These are phyloP conservation scores for Termitomyces heimii DNA, from an alignment of 768 basidiomycete species.

Conservation along the genomic window DNA sequence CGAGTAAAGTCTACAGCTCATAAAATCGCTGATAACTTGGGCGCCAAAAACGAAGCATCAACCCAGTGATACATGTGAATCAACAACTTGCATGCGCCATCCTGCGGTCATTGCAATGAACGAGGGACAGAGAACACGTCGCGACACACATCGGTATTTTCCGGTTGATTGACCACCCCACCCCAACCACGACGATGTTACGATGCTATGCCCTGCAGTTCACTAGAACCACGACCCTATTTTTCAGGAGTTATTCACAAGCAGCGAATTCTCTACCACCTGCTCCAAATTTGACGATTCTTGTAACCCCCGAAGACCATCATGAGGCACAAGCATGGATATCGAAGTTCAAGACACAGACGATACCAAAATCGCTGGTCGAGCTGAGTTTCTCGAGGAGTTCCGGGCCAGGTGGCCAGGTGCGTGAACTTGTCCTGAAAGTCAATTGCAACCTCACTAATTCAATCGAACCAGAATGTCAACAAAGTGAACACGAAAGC, in stretches of 20 bases:
- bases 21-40: background rate
- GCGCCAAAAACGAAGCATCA: too few relatives aligned
- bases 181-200: conserved; percentile 1
- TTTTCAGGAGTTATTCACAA: conserved; percentile 7
- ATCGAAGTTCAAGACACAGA: conserved; percentile 33
- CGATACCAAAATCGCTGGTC: conserved; percentile 48
- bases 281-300: conserved; percentile 34
- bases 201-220: conserved; percentile 1
- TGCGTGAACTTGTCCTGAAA: conserved; percentile 16
- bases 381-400: conserved; percentile 69
- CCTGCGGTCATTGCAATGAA: background rate
- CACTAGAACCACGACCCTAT: background rate
- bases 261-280: conserved; percentile 23
- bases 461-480: conserved; percentile 51
- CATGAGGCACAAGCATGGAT: conserved; percentile 52
- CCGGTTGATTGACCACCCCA: background rate
- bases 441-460: background rate
- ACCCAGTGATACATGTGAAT: background rate
- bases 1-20: background rate
- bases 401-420: conserved; percentile 85
- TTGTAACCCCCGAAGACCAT: conserved; percentile 35
- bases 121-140: background rate
- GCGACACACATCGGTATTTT: background rate
- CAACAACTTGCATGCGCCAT: background rate
- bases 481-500: conserved; percentile 89